phyloP scores from a whole-genome alignment of 2,329 filamentous ascomycete genomes.

The Pseudogymnoascus sp. region DNA sequence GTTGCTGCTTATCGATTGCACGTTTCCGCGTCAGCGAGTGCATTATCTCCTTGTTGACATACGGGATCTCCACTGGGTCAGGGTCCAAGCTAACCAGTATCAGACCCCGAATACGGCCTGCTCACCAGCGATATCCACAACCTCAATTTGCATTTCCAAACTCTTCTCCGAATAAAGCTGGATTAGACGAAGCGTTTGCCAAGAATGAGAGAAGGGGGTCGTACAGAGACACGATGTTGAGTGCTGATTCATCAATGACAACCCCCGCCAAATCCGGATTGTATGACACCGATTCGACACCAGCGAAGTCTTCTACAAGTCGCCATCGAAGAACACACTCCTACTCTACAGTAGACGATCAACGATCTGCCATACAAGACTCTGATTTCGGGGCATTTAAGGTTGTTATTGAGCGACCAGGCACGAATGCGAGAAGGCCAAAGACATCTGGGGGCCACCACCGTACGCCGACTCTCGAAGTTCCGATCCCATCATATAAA shows the following conservation, averaged over 20 bases:
- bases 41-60: slow-evolving; percentile 13
- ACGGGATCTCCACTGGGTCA: slow-evolving; percentile 2
- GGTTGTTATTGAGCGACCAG: slow-evolving; percentile 69
- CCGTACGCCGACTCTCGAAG: slow-evolving; percentile 52
- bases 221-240: slow-evolving; percentile 27
- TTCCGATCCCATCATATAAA: slow-evolving; percentile 76
- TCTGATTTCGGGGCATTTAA: slow-evolving; percentile 64
- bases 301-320: slow-evolving; percentile 19
- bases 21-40: slow-evolving; percentile 25
- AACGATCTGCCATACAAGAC: slow-evolving; percentile 41
- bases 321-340: slow-evolving; percentile 60
- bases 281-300: slow-evolving; percentile 9
- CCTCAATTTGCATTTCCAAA: slow-evolving; percentile 54
- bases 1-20: slow-evolving; percentile 32
- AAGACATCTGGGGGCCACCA: slow-evolving; percentile 45
- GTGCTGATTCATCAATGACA: slow-evolving; percentile 18
- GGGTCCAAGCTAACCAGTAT: slow-evolving; percentile 11
- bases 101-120: slow-evolving; percentile 56
- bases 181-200: slow-evolving; percentile 41
- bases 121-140: slow-evolving; percentile 54
- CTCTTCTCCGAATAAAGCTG: slow-evolving; percentile 53
- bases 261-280: slow-evolving; percentile 29
- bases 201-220: slow-evolving; percentile 24
- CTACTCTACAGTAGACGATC: slow-evolving; percentile 69
- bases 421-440: slow-evolving; percentile 46